Conservation (phyloP, 768 basidiomycete species). For the Udeniomyces megalosporus region DNA sequence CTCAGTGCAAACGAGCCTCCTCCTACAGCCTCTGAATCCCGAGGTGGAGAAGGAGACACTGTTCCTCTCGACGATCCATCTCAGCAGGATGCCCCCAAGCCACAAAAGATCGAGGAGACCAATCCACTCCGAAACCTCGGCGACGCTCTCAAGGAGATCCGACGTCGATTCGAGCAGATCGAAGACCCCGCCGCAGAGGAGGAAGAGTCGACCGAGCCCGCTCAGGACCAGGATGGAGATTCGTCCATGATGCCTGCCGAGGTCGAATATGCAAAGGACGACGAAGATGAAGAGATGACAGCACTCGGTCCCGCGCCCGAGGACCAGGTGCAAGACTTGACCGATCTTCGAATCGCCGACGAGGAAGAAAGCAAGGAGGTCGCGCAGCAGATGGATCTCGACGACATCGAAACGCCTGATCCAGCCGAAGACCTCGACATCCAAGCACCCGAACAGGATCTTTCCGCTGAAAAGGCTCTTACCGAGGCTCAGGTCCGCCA, state of each 20-base stretch:
- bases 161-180: constrained; percentile 70
- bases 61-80: constrained; percentile 9
- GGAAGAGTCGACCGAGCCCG: constrained; percentile 33
- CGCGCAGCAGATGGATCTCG: constrained; percentile 18
- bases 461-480: constrained; percentile 30
- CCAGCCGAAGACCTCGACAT: constrained; percentile 12
- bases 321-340: constrained; percentile 64
- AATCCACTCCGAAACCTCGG: constrained; percentile 49
- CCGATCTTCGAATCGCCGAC: constrained; percentile 62
- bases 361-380: constrained; percentile 25
- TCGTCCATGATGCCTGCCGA: constrained; percentile 25
- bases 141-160: constrained; percentile 65
- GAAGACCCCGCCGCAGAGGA: constrained; percentile 30
- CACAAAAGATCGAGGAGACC: constrained; percentile 8
- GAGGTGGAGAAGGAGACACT: constrained; percentile 12
- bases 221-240: constrained; percentile 16
- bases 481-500: constrained; percentile 27
- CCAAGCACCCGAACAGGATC: constrained; percentile 10
- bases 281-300: constrained; percentile 62
- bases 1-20: constrained; percentile 6
- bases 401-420: constrained; percentile 18
- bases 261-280: constrained; percentile 61
- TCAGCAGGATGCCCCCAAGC: not conserved
- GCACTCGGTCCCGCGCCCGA: constrained; percentile 74
- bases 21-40: constrained; percentile 12